phyloP scores from a whole-genome alignment of 176 grass and related monocot species.

The Zea luxurians region DNA sequence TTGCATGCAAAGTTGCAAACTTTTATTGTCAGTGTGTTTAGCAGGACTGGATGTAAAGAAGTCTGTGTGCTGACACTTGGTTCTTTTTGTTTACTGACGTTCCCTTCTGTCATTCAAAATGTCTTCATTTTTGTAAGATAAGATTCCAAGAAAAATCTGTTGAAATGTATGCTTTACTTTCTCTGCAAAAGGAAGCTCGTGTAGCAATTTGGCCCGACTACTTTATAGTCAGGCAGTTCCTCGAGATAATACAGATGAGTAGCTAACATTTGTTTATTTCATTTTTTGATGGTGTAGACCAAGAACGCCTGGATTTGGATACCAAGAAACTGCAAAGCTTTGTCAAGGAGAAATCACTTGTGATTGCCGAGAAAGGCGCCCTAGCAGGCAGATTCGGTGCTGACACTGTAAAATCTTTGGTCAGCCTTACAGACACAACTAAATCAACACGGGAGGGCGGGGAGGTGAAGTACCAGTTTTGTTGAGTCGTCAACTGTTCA shows the following conservation, averaged over 20 bases:
- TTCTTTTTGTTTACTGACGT: background rate
- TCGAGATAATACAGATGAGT: background rate
- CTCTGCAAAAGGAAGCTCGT: background rate
- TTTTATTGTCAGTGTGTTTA: background rate
- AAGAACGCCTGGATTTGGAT: constrained; percentile 67
- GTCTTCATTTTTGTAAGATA: background rate
- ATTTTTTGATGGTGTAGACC: constrained; percentile 50
- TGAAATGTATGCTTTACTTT: background rate
- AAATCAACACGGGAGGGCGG: constrained; percentile 27
- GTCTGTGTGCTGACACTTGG: background rate
- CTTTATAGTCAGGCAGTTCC: background rate
- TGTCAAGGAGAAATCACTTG: constrained; percentile 76
- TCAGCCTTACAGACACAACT: constrained; percentile 60
- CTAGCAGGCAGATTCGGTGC: constrained; percentile 61
- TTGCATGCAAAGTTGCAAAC: background rate
- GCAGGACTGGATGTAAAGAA: background rate
- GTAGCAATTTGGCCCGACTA: background rate
- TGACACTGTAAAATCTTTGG: constrained; percentile 60
- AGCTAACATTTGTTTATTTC: background rate
- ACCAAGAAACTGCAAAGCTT: constrained; percentile 80
- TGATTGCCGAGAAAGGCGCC: constrained; percentile 78
- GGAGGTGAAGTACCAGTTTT: constrained; percentile 3
- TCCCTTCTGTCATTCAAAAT: too few species aligned
- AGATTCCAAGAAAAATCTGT: background rate
- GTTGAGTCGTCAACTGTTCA: background rate